A percentile compares a stretch with the other conserved stretches of the same genome.
Conservation (phyloP, 371 early-diverging fungal genomes). For the Lichtheimia ornata region DNA sequence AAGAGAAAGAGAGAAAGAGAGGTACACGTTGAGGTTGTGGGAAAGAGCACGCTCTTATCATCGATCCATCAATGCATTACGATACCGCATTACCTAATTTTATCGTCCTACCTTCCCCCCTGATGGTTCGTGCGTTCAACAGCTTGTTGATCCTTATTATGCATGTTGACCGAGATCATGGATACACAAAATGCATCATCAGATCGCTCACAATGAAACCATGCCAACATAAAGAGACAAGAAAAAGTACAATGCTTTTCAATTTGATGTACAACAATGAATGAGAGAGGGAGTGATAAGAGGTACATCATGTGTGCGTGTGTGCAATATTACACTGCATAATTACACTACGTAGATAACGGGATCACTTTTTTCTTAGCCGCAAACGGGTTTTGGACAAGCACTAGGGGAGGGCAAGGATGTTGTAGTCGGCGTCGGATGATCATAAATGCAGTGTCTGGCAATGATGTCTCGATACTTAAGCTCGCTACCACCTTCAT, state of each 20-base stretch:
- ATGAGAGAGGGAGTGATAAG: background rate
- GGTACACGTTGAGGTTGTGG: too few species aligned
- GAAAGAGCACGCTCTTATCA: too few species aligned
- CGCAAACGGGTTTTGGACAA: conserved; percentile 11
- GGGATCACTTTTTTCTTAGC: background rate
- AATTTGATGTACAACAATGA: too few species aligned
- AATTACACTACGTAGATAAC: background rate
- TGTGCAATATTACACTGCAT: conserved; percentile 1
- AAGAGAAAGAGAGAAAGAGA: too few species aligned
- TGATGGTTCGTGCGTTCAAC: too few species aligned
- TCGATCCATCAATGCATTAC: too few species aligned
- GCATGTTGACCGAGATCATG: too few species aligned
- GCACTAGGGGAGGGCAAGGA: background rate
- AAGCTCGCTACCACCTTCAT: background rate
- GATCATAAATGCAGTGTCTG: conserved; percentile 58
- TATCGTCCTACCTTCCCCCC: too few species aligned
- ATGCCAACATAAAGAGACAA: background rate
- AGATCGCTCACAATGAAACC: too few species aligned
- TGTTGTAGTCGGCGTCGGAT: conserved; percentile 2
- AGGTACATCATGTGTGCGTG: background rate
- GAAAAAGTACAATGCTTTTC: background rate
- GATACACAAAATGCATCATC: too few species aligned
- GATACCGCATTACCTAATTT: too few species aligned
- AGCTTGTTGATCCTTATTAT: too few species aligned
- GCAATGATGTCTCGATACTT: conserved; percentile 55